Percentiles rank a stretch among this genome's conserved stretches.
These are phyloP conservation scores for Eucalyptus brandiana DNA, from an alignment of 345 rosid genomes.

Conservation along the genomic window DNA sequence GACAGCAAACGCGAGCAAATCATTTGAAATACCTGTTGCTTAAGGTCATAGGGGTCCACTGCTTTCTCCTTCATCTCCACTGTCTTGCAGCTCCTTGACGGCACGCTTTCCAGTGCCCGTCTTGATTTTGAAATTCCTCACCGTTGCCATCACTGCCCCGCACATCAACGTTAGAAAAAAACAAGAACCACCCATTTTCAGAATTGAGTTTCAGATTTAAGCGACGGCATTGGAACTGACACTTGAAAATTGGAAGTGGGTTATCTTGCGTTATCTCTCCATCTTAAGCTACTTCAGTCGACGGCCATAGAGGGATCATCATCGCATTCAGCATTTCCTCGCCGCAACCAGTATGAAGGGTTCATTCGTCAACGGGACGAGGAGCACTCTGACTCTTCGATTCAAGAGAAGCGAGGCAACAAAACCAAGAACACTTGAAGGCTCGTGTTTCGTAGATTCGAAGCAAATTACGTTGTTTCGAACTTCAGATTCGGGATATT, in stretches of 20 bases:
- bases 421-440: neutral
- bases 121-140: conserved; percentile 68
- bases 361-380: neutral
- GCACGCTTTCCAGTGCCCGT: conserved; percentile 66
- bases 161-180: neutral
- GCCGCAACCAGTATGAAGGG: neutral
- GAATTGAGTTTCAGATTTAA: neutral
- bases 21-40: conserved; percentile 57
- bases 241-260: neutral
- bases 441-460: neutral
- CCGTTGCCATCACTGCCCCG: conserved; percentile 35
- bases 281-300: neutral
- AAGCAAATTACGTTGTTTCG: neutral
- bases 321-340: neutral
- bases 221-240: neutral
- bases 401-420: neutral
- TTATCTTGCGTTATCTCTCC: neutral
- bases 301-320: neutral
- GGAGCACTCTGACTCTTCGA: neutral
- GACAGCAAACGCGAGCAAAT: neutral
- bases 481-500: neutral
- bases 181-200: neutral
- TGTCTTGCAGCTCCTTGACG: conserved; percentile 70
- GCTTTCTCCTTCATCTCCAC: conserved; percentile 85
- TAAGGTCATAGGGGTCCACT: conserved; percentile 88